Evolutionary conservation across 1,284 basidiomycete genomes (phyloP), one percentile per base, ranked within the genome.

Genomic region (Sporisorium reilianum): DNA sequence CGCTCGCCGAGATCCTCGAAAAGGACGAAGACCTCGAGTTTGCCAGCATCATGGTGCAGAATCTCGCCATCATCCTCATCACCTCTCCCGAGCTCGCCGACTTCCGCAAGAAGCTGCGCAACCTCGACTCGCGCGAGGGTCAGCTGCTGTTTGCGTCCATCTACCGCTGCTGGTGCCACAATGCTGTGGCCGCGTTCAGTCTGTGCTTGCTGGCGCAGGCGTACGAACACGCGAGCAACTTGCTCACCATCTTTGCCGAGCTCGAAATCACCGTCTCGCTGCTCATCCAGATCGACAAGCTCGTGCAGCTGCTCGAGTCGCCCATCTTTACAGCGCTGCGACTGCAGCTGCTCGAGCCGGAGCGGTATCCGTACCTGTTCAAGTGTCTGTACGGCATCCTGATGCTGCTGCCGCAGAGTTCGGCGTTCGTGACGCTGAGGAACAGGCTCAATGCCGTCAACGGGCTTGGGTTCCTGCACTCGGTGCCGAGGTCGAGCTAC

Each of bases 1-100:
- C 95, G 0, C 93, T 98, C 78, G 96, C 97, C 0, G 96, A 98
- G 86, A 95, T 99, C 54, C 86, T 99, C 70, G 97, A 99, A 87
- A 95, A 95, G 84, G 96, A 99, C 87, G 96, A 98, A 91, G 96
- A 98, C 84, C 88, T 98, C 52, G 96, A 98, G 84, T 98, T 98
- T 85, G 95, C 95, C 1, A 93, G 93, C 80, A 92, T 94, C 75
- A 98, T 99, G 87, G 94, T 98, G 7, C 94, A 97, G 86, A 98
- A 98, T 85, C 87, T 99, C 53, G 97, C 95, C 83, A 91, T 97
- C 84, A 98, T 99, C 78, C 88, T 99, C 64, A 95, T 97, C 76
- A 98, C 96, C 3, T 95, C 95, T 8, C 95, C 95, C 0, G 96
- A 99, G 85, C 88, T 99, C 6, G 89, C 91, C 5, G 96, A 98